Evolutionary conservation across 345 rosid species (phyloP), one percentile per base, ranked within the genome.

Genomic region (Populus deltoides): DNA sequence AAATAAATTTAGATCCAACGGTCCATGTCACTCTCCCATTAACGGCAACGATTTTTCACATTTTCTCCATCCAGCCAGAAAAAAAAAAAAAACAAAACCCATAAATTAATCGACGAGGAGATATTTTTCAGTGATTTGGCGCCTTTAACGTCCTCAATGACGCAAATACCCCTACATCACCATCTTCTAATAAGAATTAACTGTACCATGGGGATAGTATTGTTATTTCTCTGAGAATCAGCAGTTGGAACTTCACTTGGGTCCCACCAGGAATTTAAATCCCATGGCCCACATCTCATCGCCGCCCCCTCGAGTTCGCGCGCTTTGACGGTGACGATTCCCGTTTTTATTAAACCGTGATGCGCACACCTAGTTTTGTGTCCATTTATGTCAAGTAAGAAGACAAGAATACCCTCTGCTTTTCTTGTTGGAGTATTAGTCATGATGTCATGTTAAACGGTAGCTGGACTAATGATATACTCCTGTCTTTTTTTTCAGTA

Each of bases 261-360:
- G 83, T 25, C 82, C 81, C 80, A 31, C 17, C 3, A 7, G 6
- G 66, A 72, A 83, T 78, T 85, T 72, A 82, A 73, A 75, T 71
- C 88, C 66, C 43, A 47, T 66, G 87, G 85, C 80, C 75, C 82
- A 85, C 35, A 43, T 63, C 35, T 68, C 79, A 65, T 61, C 76
- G 78, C 76, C 73, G 66, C 80, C 75, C 75, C 53, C 75, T 66
- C 66, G 33, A 73, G 73, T 83, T 87, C 81, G 84, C 80, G 82
- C 86, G 73, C 79, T 82, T 82, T 38, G 82, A 83, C 88, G 82
- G 88, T 76, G 88, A 77, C 57, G 81, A 62, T 73, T 76, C 55
- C 66, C 8, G 53, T 24, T 20, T 38, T 70, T 49, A 36, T 66
- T 53, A 67, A 53, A n/a, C 72, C 76, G 76, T 72, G 71, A 47